Evolutionary conservation across 495 filamentous ascomycete species (phyloP), one percentile per base, ranked within the genome.

Genomic region (Tuber magnatum): DNA sequence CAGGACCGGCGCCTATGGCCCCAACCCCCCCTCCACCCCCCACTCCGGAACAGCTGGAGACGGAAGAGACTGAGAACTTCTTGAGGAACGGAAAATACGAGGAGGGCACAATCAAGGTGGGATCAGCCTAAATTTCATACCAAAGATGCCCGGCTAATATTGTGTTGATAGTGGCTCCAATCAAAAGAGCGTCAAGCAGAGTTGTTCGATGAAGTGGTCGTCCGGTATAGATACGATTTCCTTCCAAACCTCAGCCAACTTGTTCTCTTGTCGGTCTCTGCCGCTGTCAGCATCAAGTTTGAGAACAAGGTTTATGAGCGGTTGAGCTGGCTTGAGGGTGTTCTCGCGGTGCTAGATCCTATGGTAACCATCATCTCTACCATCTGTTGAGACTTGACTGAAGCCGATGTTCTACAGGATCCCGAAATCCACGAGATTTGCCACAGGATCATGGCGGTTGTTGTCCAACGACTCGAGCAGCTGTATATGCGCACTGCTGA

Each of bases 171-270:
- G 86, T 99, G 94, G 94, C 88, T 98, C 42, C 94, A 97, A 86
- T 92, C 92, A 35, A 84, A 85, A 20, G 85, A 86, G 74, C 88
- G 90, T 74, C 88, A 94, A 78, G 87, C 87, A 32, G 89, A 91
- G 73, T 85, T 99, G 43, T 99, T 97, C 81, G 90, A 94, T 79
- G 87, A 89, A 68, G 89, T 94, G 74, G 91, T 98, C 78, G 88
- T 89, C 71, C 90, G 89, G 77, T 87, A 91, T 79, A 88, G 91
- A 78, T 93, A 93, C 1, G 82, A 85, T 6, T 96, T 92, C 82
- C 83, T 97, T 73, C 85, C 85, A 16, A 87, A 87, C n/a, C 81
- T 97, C 40, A 90, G 89, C 65, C 89, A 92, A 5, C 88, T 98
- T 56, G 88, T 97, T 35, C 85, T 91, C 9, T 88, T 98, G 39